Evolutionary conservation across 352 stramenopile genomes (phyloP), one percentile per base, ranked within the genome.

Genomic region (Globisporangium yorkense): DNA sequence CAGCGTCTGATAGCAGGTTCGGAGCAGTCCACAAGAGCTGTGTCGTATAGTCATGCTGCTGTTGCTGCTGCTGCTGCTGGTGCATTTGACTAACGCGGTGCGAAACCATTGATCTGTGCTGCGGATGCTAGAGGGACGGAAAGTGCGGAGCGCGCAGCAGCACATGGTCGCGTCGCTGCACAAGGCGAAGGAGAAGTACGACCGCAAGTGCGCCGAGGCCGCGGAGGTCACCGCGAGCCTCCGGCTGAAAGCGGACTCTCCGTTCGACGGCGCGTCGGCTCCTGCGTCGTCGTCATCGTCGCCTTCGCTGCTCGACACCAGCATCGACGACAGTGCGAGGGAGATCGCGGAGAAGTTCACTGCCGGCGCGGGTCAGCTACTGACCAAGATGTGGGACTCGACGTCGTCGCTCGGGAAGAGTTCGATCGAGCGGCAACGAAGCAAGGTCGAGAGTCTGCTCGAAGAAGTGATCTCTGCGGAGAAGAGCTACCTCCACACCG

Each of bases 321-420:
- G 39, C 12, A 40, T 2, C 16, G 71, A 75, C 44, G 48, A 78
- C 15, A 51, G 65, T 18, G 66, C 66, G n/a, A 75, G 83, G 37
- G 77, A 89, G 35, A 65, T 83, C 21, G 79, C 75, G 12, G 82
- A 92, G 37, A 89, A 85, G 52, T 61, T 85, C 21, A 74, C 69
- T 33, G 66, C 74, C 29, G 76, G 68, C 45, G 74, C 72, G 4
- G 82, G 82, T 0, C 82, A 92, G 56, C 46, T 94, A 16, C 66
- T 94, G 35, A 89, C 80, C 9, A 90, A 89, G 54, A 89, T 94
- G 72, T 91, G 78, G 80, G 80, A 91, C 65, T 77, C 80, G 16
- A 88, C 75, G 15, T 85, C 79, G 21, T 70, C 80, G 0, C 88
- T 94, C 35, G 71, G 75, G 0, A 80, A 81, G 27, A 87, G 74